Base-by-base conservation (phyloP, 148 eudicot species). In the Dysphania ambrosioides region DNA sequence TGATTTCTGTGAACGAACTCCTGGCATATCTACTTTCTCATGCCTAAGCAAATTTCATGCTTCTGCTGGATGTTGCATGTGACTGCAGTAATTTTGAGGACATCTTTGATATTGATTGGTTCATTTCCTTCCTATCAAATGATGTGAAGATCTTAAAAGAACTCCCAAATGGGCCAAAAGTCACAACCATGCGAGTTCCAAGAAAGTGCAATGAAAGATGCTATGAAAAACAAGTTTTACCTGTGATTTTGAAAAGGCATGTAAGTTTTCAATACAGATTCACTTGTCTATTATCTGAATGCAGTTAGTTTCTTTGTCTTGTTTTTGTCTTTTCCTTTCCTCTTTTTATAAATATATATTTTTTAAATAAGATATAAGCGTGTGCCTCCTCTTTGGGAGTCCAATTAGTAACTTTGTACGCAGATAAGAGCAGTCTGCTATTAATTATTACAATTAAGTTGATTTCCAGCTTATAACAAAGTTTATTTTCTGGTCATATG, bases 181-280 rank as follows among this genome's bases (percentile, higher is more conserved):
- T 94, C 19, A 82, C 91, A 59, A 86, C 81, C 71, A 92, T 88
- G 92, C 96, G 93, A 71, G 92, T 95, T 74, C 99, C 97, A n/a
- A 86, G 99, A 81, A 95, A 95, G 82, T 95, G 99, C 79, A 92
- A 82, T 72, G 89, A 85, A 24, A 85, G 78, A 66, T 92, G 97
- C 85, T 92, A 95, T 80, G 82, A 78, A 70, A 92, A 66, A 74
- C 90, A 91, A 62, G 92, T 95, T 31, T 49, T 88, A 71, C 97
- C 97, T 68, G 87, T 86, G 51, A 82, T 95, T 51, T 57, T 81
- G 70, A 95, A 89, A 82, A 95, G 93, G 86, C 92, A 83, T 84
- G 99, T 95, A 88, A 90, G 97, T 86, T 80, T 70, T 79, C 72
- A 38, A 66, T 41, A 66, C 55, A 19, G n/a, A 36, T 38, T 66